Evolutionary conservation across 202 grass and related monocot genomes (phyloP).

Genomic region (Musa balbisiana): DNA sequence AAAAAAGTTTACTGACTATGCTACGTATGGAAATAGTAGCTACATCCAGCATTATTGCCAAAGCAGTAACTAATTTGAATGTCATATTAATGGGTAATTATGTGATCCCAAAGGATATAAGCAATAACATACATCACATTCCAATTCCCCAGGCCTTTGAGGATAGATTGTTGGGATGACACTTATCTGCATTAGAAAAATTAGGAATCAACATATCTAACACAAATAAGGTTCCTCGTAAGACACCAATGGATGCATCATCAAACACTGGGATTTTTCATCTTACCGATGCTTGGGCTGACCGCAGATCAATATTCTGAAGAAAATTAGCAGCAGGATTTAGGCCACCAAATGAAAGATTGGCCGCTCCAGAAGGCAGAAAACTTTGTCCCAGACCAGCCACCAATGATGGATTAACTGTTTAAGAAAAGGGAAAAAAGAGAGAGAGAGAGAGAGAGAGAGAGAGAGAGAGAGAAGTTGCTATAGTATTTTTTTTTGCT

Average conservation of each 20-base stretch:
- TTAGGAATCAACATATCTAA: not conserved
- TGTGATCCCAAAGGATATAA: not conserved
- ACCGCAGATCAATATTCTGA: slow-evolving; percentile 48
- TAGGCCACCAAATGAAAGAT: slow-evolving; percentile 27
- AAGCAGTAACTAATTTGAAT: not conserved
- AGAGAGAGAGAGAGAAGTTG: slow-evolving; percentile 12
- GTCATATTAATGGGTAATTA: not conserved
- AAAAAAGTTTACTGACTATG: not conserved
- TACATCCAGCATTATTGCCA: not conserved
- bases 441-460: not conserved
- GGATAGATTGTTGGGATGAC: slow-evolving; percentile 50
- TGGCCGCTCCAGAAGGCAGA: slow-evolving; percentile 33
- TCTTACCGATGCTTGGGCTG: slow-evolving; percentile 36
- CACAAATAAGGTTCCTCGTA: slow-evolving; percentile 6
- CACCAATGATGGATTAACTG: slow-evolving; percentile 41
- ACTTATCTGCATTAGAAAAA: slow-evolving; percentile 36
- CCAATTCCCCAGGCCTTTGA: slow-evolving; percentile 77
- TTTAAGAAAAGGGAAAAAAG: slow-evolving; percentile 27
- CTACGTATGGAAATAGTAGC: not conserved
- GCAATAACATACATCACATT: slow-evolving; percentile 69
- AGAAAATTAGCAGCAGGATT: slow-evolving; percentile 49
- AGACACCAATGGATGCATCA: not conserved
- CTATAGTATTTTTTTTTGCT: not conserved
- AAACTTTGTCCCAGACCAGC: slow-evolving; percentile 35
- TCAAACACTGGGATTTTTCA: not conserved